Evolutionary conservation across 176 grass and related monocot species (phyloP), one percentile per base, ranked within the genome.

Genomic region (Cenchrus americanus): DNA sequence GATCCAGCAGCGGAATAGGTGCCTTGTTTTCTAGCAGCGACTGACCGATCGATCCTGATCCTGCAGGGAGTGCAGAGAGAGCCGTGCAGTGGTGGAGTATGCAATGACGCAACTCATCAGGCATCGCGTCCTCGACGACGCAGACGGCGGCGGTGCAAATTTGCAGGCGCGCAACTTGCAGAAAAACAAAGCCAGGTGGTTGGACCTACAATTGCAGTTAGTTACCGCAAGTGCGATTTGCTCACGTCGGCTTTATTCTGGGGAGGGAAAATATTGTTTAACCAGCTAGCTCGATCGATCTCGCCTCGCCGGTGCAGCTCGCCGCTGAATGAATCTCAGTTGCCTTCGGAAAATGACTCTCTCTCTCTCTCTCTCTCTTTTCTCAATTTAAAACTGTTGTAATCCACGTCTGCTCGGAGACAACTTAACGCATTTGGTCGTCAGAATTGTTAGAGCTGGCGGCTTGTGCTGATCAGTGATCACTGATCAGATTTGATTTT

Each of bases 161-260:
- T 3, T 37, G 61, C 61, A 7, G 14, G 14, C 1, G 19, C 43
- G 8, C 67, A 60, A 83, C 73, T 83, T 78, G 65, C 61, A 32
- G 42, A 22, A 69, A 62, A 8, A n/a, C 43, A 79, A 69, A 8
- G 15, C 5, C 59, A 52, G 80, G 83, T 76, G 19, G 83, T 82
- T 89, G 76, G 82, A 80, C 68, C 87, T 68, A 74, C 76, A 53
- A 1, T 74, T 75, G 26, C n/a, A 26, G 73, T 77, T 77, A 63
- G 72, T 77, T 83, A 79, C 67, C 18, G 60, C 59, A 73, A 73
- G 40, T 79, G 63, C 66, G 69, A 81, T 85, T 13, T 62, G 82
- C 70, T 14, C 32, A 81, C 44, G 62, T 80, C 68, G 43, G 44
- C 42, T 58, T 74, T 80, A 66, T 80, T 67, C 60, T 60, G 59